phyloP scores from a whole-genome alignment of 352 stramenopile genomes.

The Phytophthora agathidicida region DNA sequence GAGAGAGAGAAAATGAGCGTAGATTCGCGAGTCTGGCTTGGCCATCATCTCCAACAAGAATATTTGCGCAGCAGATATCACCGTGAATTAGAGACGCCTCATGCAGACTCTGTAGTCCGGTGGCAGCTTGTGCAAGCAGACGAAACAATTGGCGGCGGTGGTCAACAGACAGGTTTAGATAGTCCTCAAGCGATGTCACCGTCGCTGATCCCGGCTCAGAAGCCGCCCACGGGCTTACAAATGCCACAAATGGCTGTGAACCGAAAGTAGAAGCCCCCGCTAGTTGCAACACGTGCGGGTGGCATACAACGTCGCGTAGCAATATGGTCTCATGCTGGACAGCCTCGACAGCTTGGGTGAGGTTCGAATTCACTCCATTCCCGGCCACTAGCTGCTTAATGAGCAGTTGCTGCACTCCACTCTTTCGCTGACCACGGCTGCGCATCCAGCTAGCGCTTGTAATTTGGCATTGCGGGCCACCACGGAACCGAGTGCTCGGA shows the following conservation, averaged over 20 bases:
- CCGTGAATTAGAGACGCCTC: slow-evolving; percentile 47
- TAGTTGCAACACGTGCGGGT: slow-evolving; percentile 62
- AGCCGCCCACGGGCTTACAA: slow-evolving; percentile 50
- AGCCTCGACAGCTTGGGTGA: slow-evolving; percentile 29
- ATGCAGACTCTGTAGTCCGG: slow-evolving; percentile 63
- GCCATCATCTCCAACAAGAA: slow-evolving; percentile 65
- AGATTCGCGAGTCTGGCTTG: slow-evolving; percentile 62
- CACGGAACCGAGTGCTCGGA: slow-evolving; percentile 27
- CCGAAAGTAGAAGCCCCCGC: slow-evolving; percentile 59
- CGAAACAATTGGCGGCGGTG: slow-evolving; percentile 43
- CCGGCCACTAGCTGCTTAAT: slow-evolving; percentile 52
- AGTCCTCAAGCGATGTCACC: slow-evolving; percentile 62
- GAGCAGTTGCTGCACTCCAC: slow-evolving; percentile 34
- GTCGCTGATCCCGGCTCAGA: slow-evolving; percentile 22
- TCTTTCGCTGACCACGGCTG: slow-evolving; percentile 27
- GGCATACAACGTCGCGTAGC: slow-evolving; percentile 42
- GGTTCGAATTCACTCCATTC: background rate
- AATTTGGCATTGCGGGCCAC: slow-evolving; percentile 33
- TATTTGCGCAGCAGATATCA: slow-evolving; percentile 61
- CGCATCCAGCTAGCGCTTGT: slow-evolving; percentile 38
- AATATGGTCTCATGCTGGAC: slow-evolving; percentile 46
- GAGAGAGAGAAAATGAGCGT: slow-evolving; percentile 43
- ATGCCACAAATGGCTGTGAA: slow-evolving; percentile 51
- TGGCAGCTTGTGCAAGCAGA: slow-evolving; percentile 54
- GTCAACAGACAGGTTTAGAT: slow-evolving; percentile 49